Percentiles rank a stretch among this genome's conserved stretches.
These are phyloP conservation scores for Exophiala alcalophila DNA, from an alignment of 2,329 filamentous ascomycete genomes.

Conservation along the genomic window DNA sequence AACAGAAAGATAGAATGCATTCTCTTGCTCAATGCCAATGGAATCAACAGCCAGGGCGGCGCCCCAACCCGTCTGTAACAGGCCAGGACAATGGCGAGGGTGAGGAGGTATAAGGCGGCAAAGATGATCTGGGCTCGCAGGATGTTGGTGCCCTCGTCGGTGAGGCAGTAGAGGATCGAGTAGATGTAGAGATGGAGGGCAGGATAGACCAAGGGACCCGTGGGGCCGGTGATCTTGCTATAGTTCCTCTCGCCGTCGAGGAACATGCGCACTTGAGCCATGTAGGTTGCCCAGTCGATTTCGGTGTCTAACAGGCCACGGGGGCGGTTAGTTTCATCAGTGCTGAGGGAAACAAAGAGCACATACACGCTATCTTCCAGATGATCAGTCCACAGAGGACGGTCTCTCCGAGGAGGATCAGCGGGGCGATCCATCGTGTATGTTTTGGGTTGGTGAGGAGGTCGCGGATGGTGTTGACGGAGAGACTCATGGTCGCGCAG, in stretches of 20 bases:
- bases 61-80: conserved; percentile 61
- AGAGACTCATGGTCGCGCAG: conserved; percentile 35
- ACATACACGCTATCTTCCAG: conserved; percentile 77
- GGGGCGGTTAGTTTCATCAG: conserved; percentile 2
- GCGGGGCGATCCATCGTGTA: conserved; percentile 61
- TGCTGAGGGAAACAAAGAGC: background rate
- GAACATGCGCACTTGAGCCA: conserved; percentile 84
- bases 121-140: conserved; percentile 81
- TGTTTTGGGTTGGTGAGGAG: conserved; percentile 55
- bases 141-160: conserved; percentile 72
- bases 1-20: conserved; percentile 91
- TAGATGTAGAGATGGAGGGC: conserved; percentile 93
- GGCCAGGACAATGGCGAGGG: conserved; percentile 71
- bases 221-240: conserved; percentile 76
- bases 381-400: conserved; percentile 71
- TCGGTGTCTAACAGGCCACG: conserved; percentile 66
- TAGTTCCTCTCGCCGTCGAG: conserved; percentile 83
- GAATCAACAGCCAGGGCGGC: conserved; percentile 81
- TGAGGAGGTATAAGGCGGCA: conserved; percentile 71
- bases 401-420: conserved; percentile 68
- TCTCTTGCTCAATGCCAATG: conserved; percentile 85
- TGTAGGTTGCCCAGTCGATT: conserved; percentile 96
- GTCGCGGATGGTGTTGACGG: conserved; percentile 33
- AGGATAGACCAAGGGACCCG: conserved; percentile 92
- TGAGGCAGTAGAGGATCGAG: conserved; percentile 72